Conservation (phyloP, 2,329 filamentous ascomycete genomes). For the Alternaria sp. region DNA sequence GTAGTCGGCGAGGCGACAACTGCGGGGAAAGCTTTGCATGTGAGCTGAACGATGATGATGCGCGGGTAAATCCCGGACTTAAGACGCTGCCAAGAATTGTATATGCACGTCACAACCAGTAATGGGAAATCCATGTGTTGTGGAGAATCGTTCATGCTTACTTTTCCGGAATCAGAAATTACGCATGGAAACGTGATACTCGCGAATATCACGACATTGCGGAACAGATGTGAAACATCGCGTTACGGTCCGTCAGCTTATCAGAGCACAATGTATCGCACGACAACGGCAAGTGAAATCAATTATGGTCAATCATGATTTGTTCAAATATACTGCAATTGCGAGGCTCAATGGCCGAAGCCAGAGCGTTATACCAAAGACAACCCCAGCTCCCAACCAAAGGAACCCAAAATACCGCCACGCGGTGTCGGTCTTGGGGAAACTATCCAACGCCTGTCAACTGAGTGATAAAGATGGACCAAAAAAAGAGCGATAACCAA, state of each 20-base stretch:
- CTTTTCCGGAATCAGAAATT: constrained; percentile 2
- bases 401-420: constrained; percentile 10
- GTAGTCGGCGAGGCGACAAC: constrained; percentile 6
- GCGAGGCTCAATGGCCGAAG: constrained; percentile 20
- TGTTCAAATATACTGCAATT: constrained; percentile 20
- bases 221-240: background rate
- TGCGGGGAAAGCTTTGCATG: constrained; percentile 21
- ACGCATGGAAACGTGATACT: background rate
- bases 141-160: constrained; percentile 10
- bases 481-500: constrained; percentile 9
- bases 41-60: constrained; percentile 11
- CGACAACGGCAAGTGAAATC: background rate
- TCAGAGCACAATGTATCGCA: background rate
- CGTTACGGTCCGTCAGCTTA: background rate
- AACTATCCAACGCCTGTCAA: constrained; percentile 19
- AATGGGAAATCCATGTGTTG: background rate
- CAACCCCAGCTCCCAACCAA: constrained; percentile 9
- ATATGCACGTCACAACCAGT: constrained; percentile 1
- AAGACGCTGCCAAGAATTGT: constrained; percentile 1
- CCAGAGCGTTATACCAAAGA: constrained; percentile 23
- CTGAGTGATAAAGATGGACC: constrained; percentile 11
- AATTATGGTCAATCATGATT: background rate
- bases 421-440: constrained; percentile 1
- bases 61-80: constrained; percentile 7
- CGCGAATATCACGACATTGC: background rate